Evolutionary conservation across 352 stramenopile species (phyloP).

Genomic region (Phytophthora niederhauseri): DNA sequence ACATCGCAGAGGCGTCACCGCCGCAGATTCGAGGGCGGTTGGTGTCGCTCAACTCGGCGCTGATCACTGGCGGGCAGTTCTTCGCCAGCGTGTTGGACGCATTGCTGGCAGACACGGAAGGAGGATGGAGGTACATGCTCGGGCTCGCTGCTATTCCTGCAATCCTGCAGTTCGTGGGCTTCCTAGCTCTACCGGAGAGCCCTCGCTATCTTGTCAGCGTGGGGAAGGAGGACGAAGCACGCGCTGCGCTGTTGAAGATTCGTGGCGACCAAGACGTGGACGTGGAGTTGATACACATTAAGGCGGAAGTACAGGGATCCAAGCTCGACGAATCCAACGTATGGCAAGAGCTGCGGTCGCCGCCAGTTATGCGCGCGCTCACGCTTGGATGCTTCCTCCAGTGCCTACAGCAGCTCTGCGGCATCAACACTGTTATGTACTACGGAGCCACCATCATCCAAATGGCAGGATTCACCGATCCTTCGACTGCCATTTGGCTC

Average conservation of each 20-base stretch:
- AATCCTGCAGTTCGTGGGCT: conserved; percentile 67
- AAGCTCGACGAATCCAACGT: conserved; percentile 35
- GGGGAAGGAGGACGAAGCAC: conserved; percentile 49
- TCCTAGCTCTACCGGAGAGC: conserved; percentile 70
- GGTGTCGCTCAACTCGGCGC: conserved; percentile 80
- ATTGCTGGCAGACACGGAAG: conserved; percentile 48
- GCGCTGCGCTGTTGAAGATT: conserved; percentile 52
- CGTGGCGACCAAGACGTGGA: conserved; percentile 59
- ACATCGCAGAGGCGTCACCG: conserved; percentile 79
- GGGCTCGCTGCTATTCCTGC: conserved; percentile 71
- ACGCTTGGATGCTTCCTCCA: conserved; percentile 53
- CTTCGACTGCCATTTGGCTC: conserved; percentile 72
- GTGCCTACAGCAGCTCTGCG: conserved; percentile 64
- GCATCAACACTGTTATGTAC: conserved; percentile 89
- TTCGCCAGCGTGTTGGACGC: conserved; percentile 74
- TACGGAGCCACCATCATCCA: conserved; percentile 80
- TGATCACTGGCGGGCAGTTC: conserved; percentile 81
- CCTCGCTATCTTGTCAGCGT: conserved; percentile 64
- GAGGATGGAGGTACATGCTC: conserved; percentile 86
- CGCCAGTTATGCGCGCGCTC: conserved; percentile 40
- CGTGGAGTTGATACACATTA: conserved; percentile 60
- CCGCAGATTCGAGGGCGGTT: conserved; percentile 65
- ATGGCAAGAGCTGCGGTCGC: conserved; percentile 40
- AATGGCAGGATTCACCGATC: conserved; percentile 69
- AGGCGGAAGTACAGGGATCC: conserved; percentile 47